Percentiles rank a stretch among this genome's conserved stretches.
phyloP scores from a whole-genome alignment of 768 basidiomycete species.

The Trametopsis cervina region DNA sequence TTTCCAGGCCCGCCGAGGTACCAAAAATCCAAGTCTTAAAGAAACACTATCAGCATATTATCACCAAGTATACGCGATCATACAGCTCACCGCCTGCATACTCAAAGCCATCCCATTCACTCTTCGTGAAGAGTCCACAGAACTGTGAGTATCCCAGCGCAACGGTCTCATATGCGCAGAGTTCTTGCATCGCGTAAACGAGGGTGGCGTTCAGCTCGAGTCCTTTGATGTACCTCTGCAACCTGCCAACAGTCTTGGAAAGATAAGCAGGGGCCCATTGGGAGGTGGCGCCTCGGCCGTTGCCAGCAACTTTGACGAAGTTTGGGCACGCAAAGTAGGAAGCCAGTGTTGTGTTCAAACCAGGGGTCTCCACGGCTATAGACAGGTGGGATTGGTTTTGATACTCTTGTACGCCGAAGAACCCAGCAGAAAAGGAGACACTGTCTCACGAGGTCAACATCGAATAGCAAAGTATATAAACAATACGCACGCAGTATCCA shows the following conservation, averaged over 20 bases:
- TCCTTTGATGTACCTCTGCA: slow-evolving; percentile 53
- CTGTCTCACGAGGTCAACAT: background rate
- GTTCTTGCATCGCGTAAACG: slow-evolving; percentile 69
- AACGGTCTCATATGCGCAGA: slow-evolving; percentile 90
- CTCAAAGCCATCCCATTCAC: slow-evolving; percentile 91
- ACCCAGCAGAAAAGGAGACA: slow-evolving; percentile 41
- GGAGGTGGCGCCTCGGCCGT: slow-evolving; percentile 47
- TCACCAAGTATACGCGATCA: too few species aligned
- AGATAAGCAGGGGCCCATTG: slow-evolving; percentile 73
- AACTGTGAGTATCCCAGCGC: slow-evolving; percentile 87
- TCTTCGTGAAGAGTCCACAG: slow-evolving; percentile 81
- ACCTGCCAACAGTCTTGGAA: slow-evolving; percentile 48
- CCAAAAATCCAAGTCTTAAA: slow-evolving; percentile 65
- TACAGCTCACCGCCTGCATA: slow-evolving; percentile 56
- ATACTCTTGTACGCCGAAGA: slow-evolving; percentile 38
- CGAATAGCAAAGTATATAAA: background rate
- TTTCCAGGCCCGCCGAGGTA: slow-evolving; percentile 77
- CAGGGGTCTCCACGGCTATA: slow-evolving; percentile 29
- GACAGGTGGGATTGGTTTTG: slow-evolving; percentile 36
- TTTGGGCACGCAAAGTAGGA: slow-evolving; percentile 64
- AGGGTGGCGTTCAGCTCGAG: slow-evolving; percentile 59
- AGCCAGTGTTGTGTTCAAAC: slow-evolving; percentile 63
- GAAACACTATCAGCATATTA: background rate
- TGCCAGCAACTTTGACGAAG: slow-evolving; percentile 29
- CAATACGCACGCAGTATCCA: slow-evolving; percentile 32